Base-by-base conservation (phyloP, 2,329 filamentous ascomycete genomes). In the Ascochyta koolunga region DNA sequence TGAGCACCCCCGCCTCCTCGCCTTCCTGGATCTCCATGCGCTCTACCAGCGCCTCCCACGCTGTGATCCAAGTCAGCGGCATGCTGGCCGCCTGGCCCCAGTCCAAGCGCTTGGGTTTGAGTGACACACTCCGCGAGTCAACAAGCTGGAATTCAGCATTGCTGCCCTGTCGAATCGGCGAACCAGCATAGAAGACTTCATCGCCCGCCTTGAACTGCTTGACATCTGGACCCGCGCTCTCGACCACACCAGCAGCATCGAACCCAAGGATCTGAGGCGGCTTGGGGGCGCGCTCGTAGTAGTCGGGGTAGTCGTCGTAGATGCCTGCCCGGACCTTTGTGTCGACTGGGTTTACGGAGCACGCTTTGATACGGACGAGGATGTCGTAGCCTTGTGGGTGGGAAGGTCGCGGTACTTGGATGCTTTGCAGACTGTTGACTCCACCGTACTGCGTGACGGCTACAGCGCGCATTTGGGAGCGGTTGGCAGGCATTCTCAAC, bases 71-170 rank as follows among this genome's bases (percentile, higher is more conserved):
- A 10, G 54, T 47, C 41, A 57, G 16, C 15, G 54, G 54, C 54
- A 57, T 57, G 18, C 43, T 46, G 35, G 50, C 54, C 4, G 54
- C 49, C 35, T 57, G 49, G 2, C 38, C 45, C 19, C 45, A 57
- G 13, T 46, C 45, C 40, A 57, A 46, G 33, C 35, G 21, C 69
- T 60, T 80, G 73, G 78, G 78, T 57, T 79, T 80, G 44, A 65
- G 62, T 4, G 73, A 74, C 13, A 72, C 72, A 50, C 70, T 68
- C 19, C 76, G 66, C 54, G 72, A 70, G 58, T 80, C 76, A 18
- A 80, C 74, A 18, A 79, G 63, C 41, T 76, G 68, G 35, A 74
- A 72, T 62, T 80, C 76, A 6, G 78, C 77, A 54, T 78, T 77
- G 7, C 72, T 66, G 21, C 79, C 79, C 44, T 76, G 78, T 6